Conservation (phyloP, 2,329 filamentous ascomycete species). For the Tolypocladium sp. region DNA sequence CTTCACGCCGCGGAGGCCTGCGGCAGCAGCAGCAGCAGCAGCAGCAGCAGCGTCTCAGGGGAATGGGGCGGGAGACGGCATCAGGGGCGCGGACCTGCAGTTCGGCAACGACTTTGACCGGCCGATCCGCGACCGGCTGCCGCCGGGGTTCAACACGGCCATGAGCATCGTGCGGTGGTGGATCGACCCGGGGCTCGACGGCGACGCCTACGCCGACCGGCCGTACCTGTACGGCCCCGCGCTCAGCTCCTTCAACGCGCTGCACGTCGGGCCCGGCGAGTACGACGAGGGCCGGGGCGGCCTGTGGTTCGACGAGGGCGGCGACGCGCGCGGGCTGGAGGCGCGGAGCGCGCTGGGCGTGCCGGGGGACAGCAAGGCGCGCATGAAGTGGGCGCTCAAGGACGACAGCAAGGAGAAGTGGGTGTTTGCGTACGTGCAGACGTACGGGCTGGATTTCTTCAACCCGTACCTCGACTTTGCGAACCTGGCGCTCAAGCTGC, state of each 20-base stretch:
- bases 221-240: conserved; percentile 82
- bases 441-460: conserved; percentile 61
- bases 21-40: conserved; percentile 4
- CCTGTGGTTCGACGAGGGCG: conserved; percentile 57
- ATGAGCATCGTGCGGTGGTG: conserved; percentile 82
- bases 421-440: conserved; percentile 44
- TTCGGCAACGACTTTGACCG: conserved; percentile 96
- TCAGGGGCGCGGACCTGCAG: conserved; percentile 65
- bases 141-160: conserved; percentile 77
- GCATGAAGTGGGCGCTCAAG: conserved; percentile 51
- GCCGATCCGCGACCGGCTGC: conserved; percentile 77
- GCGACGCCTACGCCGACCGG: conserved; percentile 77
- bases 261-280: conserved; percentile 54
- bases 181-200: conserved; percentile 84
- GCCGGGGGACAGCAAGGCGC: conserved; percentile 40
- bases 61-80: conserved; percentile 27
- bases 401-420: conserved; percentile 39
- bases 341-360: conserved; percentile 36
- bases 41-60: too few relatives aligned
- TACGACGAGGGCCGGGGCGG: conserved; percentile 39
- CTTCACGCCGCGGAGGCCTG: conserved; percentile 57
- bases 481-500: conserved; percentile 61
- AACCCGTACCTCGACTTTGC: conserved; percentile 86
- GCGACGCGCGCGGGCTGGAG: conserved; percentile 44
- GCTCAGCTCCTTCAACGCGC: conserved; percentile 67